Base-by-base conservation (phyloP, 2,329 filamentous ascomycete genomes). In the Cladosporium colombiae region DNA sequence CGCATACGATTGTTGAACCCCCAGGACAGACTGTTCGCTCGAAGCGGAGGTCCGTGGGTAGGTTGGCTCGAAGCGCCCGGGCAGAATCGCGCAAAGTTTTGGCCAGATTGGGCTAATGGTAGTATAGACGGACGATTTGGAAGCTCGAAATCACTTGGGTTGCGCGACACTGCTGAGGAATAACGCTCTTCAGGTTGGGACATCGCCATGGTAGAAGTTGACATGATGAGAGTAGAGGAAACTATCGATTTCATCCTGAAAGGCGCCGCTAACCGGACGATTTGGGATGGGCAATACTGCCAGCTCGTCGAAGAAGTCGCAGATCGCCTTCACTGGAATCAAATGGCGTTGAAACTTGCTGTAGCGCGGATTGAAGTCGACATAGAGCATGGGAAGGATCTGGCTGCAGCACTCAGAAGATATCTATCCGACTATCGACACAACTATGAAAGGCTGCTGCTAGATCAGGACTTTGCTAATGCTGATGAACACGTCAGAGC, bases 351-450 rank as follows among this genome's bases (percentile, higher is more conserved):
- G 11, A 21, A 63, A 11, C 61, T 63, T 10, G 61, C 61, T 14
- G 50, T 10, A 18, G 49, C 50, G 13, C 61, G 50, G 14, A 56
- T 63, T 14, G 25, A 27, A 14, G 18, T 21, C 27, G 27, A 50
- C 14, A 0, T 63, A 11, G 31, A 63, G 3, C 21, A 56, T 5
- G 33, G 21, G 8, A 23, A 27, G 10, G 49, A n/a, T 5, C 14
- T 63, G 33, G 33, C 18, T 13, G 29, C 14, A 29, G 61, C 61
- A 29, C 16, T 63, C 10, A 2, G 18, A 13, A 37, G 33, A 29
- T 63, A 63, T 56, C 49, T 63, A 1, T 11, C 7, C 2, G 61
- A 63, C 27, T 62, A 52, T 27, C 61, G n/a, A 46, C 10, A 18
- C 23, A 2, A 13, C 25, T n/a, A 33, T 3, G 21, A 56, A 13